Conservation (phyloP, 1,139 yeast species). For the Zhuliangozyma blackwelliae region DNA sequence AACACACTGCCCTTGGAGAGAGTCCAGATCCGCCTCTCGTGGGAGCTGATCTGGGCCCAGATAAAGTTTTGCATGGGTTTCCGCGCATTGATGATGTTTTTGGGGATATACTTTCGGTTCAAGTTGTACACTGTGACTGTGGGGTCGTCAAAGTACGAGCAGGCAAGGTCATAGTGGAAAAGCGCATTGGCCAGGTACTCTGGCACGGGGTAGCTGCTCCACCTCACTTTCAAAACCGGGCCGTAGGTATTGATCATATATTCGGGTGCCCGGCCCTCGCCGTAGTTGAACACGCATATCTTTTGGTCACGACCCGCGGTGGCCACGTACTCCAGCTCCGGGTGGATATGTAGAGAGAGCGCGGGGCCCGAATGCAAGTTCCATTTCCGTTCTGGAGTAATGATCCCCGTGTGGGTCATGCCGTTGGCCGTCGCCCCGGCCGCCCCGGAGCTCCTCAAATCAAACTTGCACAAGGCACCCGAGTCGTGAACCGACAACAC, state of each 20-base stretch:
- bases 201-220: conserved; percentile 44
- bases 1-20: conserved; percentile 45
- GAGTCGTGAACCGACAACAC: conserved; percentile 74
- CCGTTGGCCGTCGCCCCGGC: too few species aligned
- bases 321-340: conserved; percentile 71
- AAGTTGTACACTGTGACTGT: conserved; percentile 71
- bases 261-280: conserved; percentile 54
- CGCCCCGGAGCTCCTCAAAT: conserved; percentile 44
- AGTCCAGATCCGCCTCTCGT: conserved; percentile 34
- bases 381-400: conserved; percentile 60
- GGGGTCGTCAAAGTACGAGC: conserved; percentile 74
- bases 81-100: conserved; percentile 56
- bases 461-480: conserved; percentile 85
- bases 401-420: conserved; percentile 9
- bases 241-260: conserved; percentile 72
- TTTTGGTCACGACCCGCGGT: conserved; percentile 94
- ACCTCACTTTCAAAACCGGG: conserved; percentile 67
- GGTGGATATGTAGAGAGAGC: conserved; percentile 83
- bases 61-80: conserved; percentile 43
- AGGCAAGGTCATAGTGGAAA: conserved; percentile 63
- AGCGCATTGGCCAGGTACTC: conserved; percentile 31
- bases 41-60: conserved; percentile 31
- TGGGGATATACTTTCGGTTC: conserved; percentile 71
- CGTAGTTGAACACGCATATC: conserved; percentile 71
- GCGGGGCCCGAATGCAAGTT: conserved; percentile 95